These are phyloP conservation scores for Zalerion maritima DNA, from an alignment of 495 filamentous ascomycete species.

Conservation along the genomic window DNA sequence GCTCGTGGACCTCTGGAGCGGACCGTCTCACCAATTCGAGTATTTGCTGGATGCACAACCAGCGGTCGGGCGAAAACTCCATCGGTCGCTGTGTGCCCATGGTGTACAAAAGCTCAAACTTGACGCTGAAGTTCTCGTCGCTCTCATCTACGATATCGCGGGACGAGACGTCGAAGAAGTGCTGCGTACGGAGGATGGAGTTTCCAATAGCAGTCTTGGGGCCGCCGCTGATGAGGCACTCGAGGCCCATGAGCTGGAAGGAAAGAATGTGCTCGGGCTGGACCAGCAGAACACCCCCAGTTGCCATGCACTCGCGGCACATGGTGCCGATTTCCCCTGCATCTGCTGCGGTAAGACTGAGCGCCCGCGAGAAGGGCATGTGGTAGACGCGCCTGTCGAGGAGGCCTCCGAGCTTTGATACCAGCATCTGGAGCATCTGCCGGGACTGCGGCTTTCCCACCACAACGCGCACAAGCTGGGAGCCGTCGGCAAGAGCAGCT, in stretches of 20 bases:
- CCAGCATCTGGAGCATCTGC: constrained; percentile 50
- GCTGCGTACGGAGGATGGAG: constrained; percentile 25
- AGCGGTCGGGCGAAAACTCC: constrained; percentile 44
- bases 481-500: constrained; percentile 36
- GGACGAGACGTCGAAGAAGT: constrained; percentile 23
- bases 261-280: constrained; percentile 61
- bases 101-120: constrained; percentile 53
- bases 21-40: constrained; percentile 27
- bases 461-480: constrained; percentile 39
- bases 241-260: constrained; percentile 49
- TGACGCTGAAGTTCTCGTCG: constrained; percentile 47
- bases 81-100: constrained; percentile 41
- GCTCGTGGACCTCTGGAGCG: constrained; percentile 9
- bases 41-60: constrained; percentile 42
- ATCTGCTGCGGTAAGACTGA: constrained; percentile 16
- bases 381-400: constrained; percentile 42
- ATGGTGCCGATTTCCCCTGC: constrained; percentile 19
- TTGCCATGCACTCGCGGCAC: constrained; percentile 29
- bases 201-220: constrained; percentile 13
- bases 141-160: constrained; percentile 52
- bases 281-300: constrained; percentile 39
- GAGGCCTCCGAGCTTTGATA: constrained; percentile 44
- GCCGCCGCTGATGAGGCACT: constrained; percentile 24
- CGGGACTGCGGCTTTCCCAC: constrained; percentile 46
- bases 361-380: constrained; percentile 45